These are phyloP conservation scores for Colletotrichum tofieldiae DNA, from an alignment of 2,329 filamentous ascomycete species.

Conservation along the genomic window DNA sequence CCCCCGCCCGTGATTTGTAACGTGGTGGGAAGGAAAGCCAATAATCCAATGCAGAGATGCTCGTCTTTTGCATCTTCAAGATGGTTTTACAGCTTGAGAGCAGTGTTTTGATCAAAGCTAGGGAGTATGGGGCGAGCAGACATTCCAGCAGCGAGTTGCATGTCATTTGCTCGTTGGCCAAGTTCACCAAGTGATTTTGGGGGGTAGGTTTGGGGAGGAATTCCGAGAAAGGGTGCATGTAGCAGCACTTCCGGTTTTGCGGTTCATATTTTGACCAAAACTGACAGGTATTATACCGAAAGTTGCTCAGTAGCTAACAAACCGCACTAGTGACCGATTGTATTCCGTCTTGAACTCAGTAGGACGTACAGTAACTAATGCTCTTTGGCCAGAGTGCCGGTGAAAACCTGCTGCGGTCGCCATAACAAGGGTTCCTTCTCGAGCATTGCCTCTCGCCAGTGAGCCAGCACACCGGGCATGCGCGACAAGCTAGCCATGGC, in stretches of 20 bases:
- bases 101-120: neutral
- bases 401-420: slow-evolving; percentile 49
- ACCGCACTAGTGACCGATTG: neutral
- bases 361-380: too few species aligned
- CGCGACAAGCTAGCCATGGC: slow-evolving; percentile 49
- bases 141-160: neutral
- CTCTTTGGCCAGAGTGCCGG: slow-evolving; percentile 33
- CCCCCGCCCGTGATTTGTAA: slow-evolving; percentile 10
- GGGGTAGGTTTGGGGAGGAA: neutral
- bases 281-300: neutral
- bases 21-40: slow-evolving; percentile 12
- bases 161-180: neutral
- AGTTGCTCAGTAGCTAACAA: neutral
- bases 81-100: neutral
- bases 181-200: neutral
- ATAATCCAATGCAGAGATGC: slow-evolving; percentile 5
- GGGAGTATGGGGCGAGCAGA: neutral
- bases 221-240: too few species aligned
- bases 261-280: neutral
- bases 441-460: slow-evolving; percentile 50
- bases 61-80: slow-evolving; percentile 5
- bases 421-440: slow-evolving; percentile 49
- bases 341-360: neutral
- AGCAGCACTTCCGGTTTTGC: neutral
- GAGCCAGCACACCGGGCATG: slow-evolving; percentile 48